A percentile compares a stretch with the other conserved stretches of the same genome.
Conservation (phyloP, 768 basidiomycete genomes). For the Collybia sordida region DNA sequence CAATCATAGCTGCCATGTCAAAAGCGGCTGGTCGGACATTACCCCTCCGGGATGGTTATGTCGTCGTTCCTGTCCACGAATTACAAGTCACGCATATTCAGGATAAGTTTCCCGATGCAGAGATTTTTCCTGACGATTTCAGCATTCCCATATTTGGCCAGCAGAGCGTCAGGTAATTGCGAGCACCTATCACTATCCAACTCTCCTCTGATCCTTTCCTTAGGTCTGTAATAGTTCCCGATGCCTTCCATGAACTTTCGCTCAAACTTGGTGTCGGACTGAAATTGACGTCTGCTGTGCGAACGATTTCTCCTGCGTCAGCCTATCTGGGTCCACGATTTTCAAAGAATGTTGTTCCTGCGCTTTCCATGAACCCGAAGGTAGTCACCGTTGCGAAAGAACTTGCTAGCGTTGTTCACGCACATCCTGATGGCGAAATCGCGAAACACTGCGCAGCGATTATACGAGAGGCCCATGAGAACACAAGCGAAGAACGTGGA, state of each 20-base stretch:
- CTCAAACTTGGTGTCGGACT: slow-evolving; percentile 57
- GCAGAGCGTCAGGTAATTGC: slow-evolving; percentile 50
- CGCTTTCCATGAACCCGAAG: slow-evolving; percentile 43
- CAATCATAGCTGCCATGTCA: slow-evolving; percentile 41
- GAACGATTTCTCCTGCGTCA: slow-evolving; percentile 59
- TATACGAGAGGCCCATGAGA: slow-evolving; percentile 53
- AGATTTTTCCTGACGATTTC: slow-evolving; percentile 42
- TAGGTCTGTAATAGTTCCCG: slow-evolving; percentile 55
- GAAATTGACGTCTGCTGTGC: slow-evolving; percentile 56
- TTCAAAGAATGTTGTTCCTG: slow-evolving; percentile 50
- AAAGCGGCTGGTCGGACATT: slow-evolving; percentile 34
- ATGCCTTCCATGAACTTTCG: slow-evolving; percentile 41
- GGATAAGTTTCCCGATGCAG: slow-evolving; percentile 47
- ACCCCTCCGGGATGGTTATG: slow-evolving; percentile 29
- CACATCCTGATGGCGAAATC: slow-evolving; percentile 45
- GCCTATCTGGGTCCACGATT: slow-evolving; percentile 58
- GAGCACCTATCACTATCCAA: background rate
- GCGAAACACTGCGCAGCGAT: slow-evolving; percentile 56
- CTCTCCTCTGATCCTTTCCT: background rate
- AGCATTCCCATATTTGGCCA: slow-evolving; percentile 46
- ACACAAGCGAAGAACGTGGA: slow-evolving; percentile 41
- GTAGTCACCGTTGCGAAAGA: slow-evolving; percentile 56
- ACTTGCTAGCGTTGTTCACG: slow-evolving; percentile 51
- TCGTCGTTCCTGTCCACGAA: slow-evolving; percentile 55
- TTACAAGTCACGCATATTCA: slow-evolving; percentile 49